Conservation (phyloP, 768 basidiomycete genomes). For the Rhizopogon roseolus region DNA sequence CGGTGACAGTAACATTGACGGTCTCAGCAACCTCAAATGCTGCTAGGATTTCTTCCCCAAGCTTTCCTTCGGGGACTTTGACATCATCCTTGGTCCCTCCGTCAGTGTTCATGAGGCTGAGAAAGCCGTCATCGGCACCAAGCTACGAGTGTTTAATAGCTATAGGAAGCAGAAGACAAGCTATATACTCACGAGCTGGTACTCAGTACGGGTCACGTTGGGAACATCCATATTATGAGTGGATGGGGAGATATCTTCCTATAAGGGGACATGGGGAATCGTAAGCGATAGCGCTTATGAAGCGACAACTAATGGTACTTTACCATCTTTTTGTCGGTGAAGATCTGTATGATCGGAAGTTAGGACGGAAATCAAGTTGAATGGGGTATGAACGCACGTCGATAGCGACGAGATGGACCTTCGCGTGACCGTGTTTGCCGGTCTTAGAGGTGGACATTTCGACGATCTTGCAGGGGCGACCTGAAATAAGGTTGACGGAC, state of each 20-base stretch:
- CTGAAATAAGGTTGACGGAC: slow-evolving; percentile 28
- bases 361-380: slow-evolving; percentile 4
- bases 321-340: slow-evolving; percentile 96
- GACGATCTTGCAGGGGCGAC: slow-evolving; percentile 96
- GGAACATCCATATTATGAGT: slow-evolving; percentile 99
- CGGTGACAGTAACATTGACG: slow-evolving; percentile 78
- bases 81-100: slow-evolving; percentile 90
- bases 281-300: not conserved
- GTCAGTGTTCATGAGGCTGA: slow-evolving; percentile 87
- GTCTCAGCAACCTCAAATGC: slow-evolving; percentile 88
- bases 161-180: not conserved
- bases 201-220: slow-evolving; percentile 88
- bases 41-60: slow-evolving; percentile 65
- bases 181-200: slow-evolving; percentile 63
- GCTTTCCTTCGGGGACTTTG: slow-evolving; percentile 79
- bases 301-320: slow-evolving; percentile 24
- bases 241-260: slow-evolving; percentile 94
- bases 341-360: slow-evolving; percentile 60
- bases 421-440: slow-evolving; percentile 99
- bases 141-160: slow-evolving; percentile 37
- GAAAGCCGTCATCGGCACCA: slow-evolving; percentile 91
- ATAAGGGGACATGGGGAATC: slow-evolving; percentile 9
- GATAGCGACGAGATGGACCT: slow-evolving; percentile 95
- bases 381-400: slow-evolving; percentile 60
- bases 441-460: slow-evolving; percentile 99